Conservation (phyloP, 1,284 basidiomycete species). For the Exsudoporus floridanus region DNA sequence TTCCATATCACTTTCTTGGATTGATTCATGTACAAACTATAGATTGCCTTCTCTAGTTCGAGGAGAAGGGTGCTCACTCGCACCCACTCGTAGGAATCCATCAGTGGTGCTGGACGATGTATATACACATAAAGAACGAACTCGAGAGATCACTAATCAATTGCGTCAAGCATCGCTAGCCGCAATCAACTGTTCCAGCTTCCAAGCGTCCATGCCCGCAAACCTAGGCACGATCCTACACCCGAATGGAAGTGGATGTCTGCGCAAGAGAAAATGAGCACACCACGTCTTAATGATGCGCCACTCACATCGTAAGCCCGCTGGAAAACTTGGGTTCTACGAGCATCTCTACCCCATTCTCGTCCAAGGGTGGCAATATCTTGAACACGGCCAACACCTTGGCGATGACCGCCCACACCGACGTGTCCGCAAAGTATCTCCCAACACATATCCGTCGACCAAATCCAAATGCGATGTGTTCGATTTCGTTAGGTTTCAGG, state of each 20-base stretch:
- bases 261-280: background rate
- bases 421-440: constrained; percentile 9
- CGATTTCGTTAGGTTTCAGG: constrained; percentile 4
- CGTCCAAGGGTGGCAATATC: constrained; percentile 10
- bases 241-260: constrained; percentile 12
- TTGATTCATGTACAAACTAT: too few relatives aligned
- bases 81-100: too few relatives aligned
- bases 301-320: constrained; percentile 9
- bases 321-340: constrained; percentile 5
- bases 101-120: too few relatives aligned
- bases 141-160: background rate
- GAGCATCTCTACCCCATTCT: constrained; percentile 16
- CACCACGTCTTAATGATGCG: too few relatives aligned
- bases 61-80: too few relatives aligned
- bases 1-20: too few relatives aligned
- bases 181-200: constrained; percentile 10
- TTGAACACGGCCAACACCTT: constrained; percentile 17
- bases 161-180: background rate
- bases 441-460: constrained; percentile 10
- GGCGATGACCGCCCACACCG: constrained; percentile 13
- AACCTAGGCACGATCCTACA: constrained; percentile 10
- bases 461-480: constrained; percentile 9
- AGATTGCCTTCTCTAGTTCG: too few relatives aligned
- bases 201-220: background rate
- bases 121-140: background rate